phyloP scores from a whole-genome alignment of 1,284 basidiomycete genomes.

The Leccinum subspadiceum region DNA sequence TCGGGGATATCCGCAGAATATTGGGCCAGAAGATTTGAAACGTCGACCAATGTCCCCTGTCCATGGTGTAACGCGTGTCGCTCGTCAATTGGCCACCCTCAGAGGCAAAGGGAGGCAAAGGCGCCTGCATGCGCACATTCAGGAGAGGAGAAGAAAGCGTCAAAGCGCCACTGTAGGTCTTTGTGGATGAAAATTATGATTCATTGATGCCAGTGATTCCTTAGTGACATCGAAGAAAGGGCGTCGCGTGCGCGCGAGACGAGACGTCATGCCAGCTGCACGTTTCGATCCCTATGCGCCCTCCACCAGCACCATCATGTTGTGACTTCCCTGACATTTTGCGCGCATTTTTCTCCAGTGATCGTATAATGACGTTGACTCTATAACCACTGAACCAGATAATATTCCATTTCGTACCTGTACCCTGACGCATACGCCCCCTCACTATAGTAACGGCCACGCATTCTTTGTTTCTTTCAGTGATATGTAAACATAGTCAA shows the following conservation, averaged over 20 bases:
- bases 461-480: not conserved
- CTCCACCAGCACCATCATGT: constrained; percentile 12
- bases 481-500: not conserved
- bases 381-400: not conserved
- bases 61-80: constrained; percentile 2
- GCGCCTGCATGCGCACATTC: not conserved
- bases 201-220: not conserved
- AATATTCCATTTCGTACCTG: not conserved
- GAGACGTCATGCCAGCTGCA: not conserved
- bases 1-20: constrained; percentile 7
- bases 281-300: constrained; percentile 14
- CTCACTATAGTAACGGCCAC: not conserved
- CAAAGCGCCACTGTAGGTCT: constrained; percentile 11
- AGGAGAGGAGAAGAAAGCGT: not conserved
- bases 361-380: not conserved
- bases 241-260: not conserved
- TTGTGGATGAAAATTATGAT: not conserved
- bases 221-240: constrained; percentile 12
- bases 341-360: not conserved
- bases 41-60: not conserved
- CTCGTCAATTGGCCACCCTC: not conserved
- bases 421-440: not conserved
- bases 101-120: not conserved
- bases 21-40: constrained; percentile 1
- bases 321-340: not conserved